A percentile compares a stretch with the other conserved stretches of the same genome.
phyloP scores from a whole-genome alignment of 306 rosid genomes.

The Quercus alba region DNA sequence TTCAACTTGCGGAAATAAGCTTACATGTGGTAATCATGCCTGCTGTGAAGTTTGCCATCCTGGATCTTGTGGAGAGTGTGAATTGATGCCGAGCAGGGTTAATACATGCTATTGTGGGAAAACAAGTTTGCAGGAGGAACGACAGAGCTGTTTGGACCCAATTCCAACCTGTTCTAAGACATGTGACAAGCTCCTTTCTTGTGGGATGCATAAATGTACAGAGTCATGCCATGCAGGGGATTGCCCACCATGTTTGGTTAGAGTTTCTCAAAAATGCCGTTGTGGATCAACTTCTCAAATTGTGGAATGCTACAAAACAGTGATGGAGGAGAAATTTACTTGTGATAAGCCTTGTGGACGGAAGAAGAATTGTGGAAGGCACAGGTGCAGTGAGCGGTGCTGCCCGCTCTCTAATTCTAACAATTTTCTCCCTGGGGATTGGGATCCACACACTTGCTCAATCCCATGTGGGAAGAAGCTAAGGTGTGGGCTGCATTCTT shows the following conservation, averaged over 20 bases:
- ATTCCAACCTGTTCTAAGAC: constrained; percentile 74
- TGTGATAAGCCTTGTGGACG: constrained; percentile 85
- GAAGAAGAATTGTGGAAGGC: constrained; percentile 94
- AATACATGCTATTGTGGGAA: constrained; percentile 86
- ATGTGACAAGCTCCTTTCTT: constrained; percentile 62
- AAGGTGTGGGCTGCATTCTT: constrained; percentile 89
- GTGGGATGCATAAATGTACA: constrained; percentile 60
- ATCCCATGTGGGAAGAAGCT: constrained; percentile 81
- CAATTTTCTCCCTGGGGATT: constrained; percentile 36
- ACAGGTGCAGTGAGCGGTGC: constrained; percentile 82
- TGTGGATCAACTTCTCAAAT: constrained; percentile 66
- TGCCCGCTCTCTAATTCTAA: constrained; percentile 66
- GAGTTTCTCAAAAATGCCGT: constrained; percentile 74
- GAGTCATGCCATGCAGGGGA: constrained; percentile 74
- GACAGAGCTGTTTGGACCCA: constrained; percentile 75
- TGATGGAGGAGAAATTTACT: constrained; percentile 46
- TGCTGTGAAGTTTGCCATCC: constrained; percentile 78
- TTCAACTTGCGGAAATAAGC: constrained; percentile 60
- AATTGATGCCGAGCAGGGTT: constrained; percentile 54
- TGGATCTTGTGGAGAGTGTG: constrained; percentile 70
- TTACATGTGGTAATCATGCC: constrained; percentile 69
- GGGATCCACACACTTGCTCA: constrained; percentile 92
- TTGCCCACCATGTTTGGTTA: constrained; percentile 73
- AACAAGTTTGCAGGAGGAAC: constrained; percentile 63
- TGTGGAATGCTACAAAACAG: constrained; percentile 74